Evolutionary conservation across 495 filamentous ascomycete genomes (phyloP), one percentile per base, ranked within the genome.

Genomic region (Neurospora intermedia): DNA sequence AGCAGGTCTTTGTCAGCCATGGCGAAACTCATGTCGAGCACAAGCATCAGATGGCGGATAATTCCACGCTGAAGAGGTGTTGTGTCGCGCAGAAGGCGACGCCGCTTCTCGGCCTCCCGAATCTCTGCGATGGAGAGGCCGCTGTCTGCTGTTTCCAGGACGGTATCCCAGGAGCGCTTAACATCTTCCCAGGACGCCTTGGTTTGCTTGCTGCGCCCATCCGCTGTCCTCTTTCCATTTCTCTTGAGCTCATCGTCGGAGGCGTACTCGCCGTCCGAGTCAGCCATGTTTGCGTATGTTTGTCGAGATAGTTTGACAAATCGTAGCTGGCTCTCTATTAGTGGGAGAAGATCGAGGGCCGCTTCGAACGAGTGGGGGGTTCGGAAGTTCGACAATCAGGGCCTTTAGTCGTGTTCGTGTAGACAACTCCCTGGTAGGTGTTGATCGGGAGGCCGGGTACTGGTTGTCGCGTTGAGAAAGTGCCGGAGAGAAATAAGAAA

Each of bases 1-100:
- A 93, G 89, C 42, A 98, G 85, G 76, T 99, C 96, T 81, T 98
- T 98, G 82, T 98, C 96, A 16, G 88, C 82, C 96, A 99, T 99
- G 23, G 94, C 93, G 75, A 92, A 90, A 70, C 92, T 94, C 79
- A 98, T 90, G 79, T 99, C 96, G n/a, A 99, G 84, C 70, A 98
- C 89, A 16, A 99, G 86, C 74, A 97, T 90, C 35, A 98, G 82
- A 80, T 98, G 96, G 69, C 96, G 91, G 80, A 99, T 98, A 70
- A 99, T 99, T 69, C 96, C 96, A 72, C 96, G 90, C 81, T 99
- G 96, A 35, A 98, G 82, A 38, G 96, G 96, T 20, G 94, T 97
- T 7, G 95, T 98, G 78, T 99, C 96, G 81, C 91, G 90, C 71
- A 97, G 85, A 48, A 97, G 82, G 6, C 85, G 81, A 16, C 81